Evolutionary conservation across 768 basidiomycete genomes (phyloP).

Genomic region (Hortiboletus campestris): DNA sequence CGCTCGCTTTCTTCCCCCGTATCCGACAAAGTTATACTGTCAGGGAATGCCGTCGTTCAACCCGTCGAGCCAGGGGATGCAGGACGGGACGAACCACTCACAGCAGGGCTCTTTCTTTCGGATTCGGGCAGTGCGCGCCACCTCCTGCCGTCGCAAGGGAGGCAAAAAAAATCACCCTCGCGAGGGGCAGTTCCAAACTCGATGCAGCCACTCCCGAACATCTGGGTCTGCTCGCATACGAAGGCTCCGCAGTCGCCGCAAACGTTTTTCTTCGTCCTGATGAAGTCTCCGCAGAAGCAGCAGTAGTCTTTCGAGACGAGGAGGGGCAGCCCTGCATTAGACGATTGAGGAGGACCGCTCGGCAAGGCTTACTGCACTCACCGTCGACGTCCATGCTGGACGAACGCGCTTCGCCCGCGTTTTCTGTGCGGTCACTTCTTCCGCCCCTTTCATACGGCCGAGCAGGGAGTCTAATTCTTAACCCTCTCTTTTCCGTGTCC

Average conservation of each 20-base stretch:
- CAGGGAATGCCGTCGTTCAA: too few species aligned
- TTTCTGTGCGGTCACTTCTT: too few species aligned
- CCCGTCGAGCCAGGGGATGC: too few species aligned
- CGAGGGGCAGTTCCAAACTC: neutral
- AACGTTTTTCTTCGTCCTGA: neutral
- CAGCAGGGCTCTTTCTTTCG: neutral
- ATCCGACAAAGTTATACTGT: neutral
- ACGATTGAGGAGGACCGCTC: too few species aligned
- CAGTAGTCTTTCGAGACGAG: neutral
- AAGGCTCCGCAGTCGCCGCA: neutral
- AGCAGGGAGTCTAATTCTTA: too few species aligned
- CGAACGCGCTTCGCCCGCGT: too few species aligned
- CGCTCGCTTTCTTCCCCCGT: neutral
- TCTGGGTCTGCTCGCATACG: neutral
- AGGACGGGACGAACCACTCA: neutral
- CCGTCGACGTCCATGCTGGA: too few species aligned
- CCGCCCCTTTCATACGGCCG: too few species aligned
- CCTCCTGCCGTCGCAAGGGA: neutral
- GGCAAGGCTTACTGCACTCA: too few species aligned
- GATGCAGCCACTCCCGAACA: neutral
- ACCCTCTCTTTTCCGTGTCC: too few species aligned
- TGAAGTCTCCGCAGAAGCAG: neutral
- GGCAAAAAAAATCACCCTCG: neutral
- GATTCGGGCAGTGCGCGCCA: neutral
- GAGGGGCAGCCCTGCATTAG: too few species aligned